A percentile compares a stretch with the other conserved stretches of the same genome.
Conservation (phyloP, 352 stramenopile genomes). For the Globisporangium paddicum region DNA sequence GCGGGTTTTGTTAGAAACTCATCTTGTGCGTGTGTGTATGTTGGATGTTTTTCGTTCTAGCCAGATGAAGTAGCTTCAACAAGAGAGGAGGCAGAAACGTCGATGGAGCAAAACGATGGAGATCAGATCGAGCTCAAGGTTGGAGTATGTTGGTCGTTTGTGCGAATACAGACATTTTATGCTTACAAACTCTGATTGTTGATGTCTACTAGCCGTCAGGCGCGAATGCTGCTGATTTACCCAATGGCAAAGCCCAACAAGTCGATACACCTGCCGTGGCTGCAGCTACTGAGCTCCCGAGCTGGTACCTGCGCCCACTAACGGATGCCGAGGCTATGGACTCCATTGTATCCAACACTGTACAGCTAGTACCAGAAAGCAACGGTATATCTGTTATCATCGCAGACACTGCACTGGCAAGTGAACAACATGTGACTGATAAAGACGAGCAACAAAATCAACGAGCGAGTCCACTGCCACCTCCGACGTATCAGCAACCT, state of each 20-base stretch:
- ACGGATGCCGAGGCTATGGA: neutral
- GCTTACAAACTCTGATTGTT: neutral
- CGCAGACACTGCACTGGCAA: neutral
- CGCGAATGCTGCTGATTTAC: neutral
- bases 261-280: neutral
- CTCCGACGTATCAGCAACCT: neutral
- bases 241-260: neutral
- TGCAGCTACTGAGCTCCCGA: slow-evolving; percentile 2
- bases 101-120: neutral
- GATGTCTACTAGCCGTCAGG: neutral
- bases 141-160: neutral
- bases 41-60: neutral
- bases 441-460: neutral
- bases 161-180: neutral
- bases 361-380: neutral
- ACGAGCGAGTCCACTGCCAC: neutral
- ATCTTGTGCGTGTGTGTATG: neutral
- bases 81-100: neutral
- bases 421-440: neutral
- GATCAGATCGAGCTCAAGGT: neutral
- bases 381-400: neutral
- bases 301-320: slow-evolving; percentile 8
- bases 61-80: neutral
- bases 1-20: neutral
- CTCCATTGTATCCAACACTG: neutral